phyloP scores from a whole-genome alignment of 1,284 basidiomycete species.

The Cryptococcus amylolentus region DNA sequence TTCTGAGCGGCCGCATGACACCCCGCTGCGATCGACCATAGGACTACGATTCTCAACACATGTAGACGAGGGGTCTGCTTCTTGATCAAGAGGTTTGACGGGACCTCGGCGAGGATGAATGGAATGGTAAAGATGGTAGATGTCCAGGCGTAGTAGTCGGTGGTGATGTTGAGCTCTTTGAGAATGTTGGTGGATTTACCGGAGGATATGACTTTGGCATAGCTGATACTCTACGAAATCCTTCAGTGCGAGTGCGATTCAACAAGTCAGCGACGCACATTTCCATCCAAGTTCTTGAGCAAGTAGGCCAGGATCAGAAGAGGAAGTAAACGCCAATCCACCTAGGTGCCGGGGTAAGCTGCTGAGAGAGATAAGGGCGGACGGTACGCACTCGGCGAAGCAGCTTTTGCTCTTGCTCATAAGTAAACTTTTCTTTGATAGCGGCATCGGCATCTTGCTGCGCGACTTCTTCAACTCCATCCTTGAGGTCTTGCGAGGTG shows the following conservation, averaged over 20 bases:
- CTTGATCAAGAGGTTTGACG: slow-evolving; percentile 29
- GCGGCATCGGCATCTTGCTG: not conserved
- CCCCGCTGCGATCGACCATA: slow-evolving; percentile 22
- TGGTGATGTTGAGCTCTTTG: slow-evolving; percentile 19
- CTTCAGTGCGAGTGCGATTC: not conserved
- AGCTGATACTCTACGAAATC: slow-evolving; percentile 4
- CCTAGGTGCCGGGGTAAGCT: not conserved
- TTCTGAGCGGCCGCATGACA: slow-evolving; percentile 20
- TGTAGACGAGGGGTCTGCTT: slow-evolving; percentile 23
- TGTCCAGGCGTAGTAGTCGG: slow-evolving; percentile 1
- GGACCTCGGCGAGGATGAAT: slow-evolving; percentile 23
- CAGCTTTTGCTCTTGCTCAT: slow-evolving; percentile 6
- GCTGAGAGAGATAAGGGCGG: not conserved
- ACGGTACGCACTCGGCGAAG: not conserved
- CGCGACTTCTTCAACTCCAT: not conserved
- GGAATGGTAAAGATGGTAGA: slow-evolving; percentile 17
- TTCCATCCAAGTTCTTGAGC: slow-evolving; percentile 3
- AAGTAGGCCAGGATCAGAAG: slow-evolving; percentile 19
- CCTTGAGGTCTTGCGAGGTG: not conserved
- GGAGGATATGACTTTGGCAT: slow-evolving; percentile 8
- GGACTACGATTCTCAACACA: slow-evolving; percentile 23
- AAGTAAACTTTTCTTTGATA: not conserved
- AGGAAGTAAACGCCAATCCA: slow-evolving; percentile 14
- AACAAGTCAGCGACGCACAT: not conserved
- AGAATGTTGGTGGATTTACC: slow-evolving; percentile 25